Evolutionary conservation across 2,329 filamentous ascomycete species (phyloP), one percentile per base, ranked within the genome.

Genomic region (Pyrenophora tritici-repentis): DNA sequence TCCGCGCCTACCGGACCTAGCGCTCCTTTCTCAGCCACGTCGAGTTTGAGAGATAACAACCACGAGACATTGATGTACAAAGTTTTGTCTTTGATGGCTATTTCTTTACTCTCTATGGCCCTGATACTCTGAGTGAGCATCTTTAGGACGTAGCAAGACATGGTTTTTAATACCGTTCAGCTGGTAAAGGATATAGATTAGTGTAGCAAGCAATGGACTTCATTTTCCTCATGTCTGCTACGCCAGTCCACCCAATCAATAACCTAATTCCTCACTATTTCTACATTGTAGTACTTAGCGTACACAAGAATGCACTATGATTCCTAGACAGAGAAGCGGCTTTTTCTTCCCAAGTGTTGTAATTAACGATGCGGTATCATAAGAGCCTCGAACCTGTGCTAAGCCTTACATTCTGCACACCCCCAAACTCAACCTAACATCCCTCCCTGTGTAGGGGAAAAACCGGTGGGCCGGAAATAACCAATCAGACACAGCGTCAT

Each of bases 1-100:
- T 54, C 34, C 17, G 18, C 39, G 35, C 50, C 50, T 29, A 48
- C 43, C 16, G 16, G 40, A 18, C 47, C 42, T 31, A 42, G 26
- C 3, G 20, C 47, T 42, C 39, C 43, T 48, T 55, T 47, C 20
- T 51, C 53, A 16, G 18, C 29, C 32, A 43, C 20, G 14, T 40
- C 29, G 22, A 51, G 42, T 40, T 43, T 41, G 14, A 44, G 17
- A 44, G 31, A 26, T 41, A 24, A 42, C 7, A 47, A 48, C 18
- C 16, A 47, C 13, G 17, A 13, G 33, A 42, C 9, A 47, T 18
- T 42, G 26, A 41, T 51, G 14, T 47, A 42, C 38, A 46, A 42
- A 24, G 14, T 34, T 38, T 14, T 47, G 10, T 37, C 41, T 13
- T 32, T 42, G 4, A 47, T 39, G 26, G 49, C 33, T 47, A 17